Evolutionary conservation across 768 basidiomycete species (phyloP).

Genomic region (Leccinellum luteum): DNA sequence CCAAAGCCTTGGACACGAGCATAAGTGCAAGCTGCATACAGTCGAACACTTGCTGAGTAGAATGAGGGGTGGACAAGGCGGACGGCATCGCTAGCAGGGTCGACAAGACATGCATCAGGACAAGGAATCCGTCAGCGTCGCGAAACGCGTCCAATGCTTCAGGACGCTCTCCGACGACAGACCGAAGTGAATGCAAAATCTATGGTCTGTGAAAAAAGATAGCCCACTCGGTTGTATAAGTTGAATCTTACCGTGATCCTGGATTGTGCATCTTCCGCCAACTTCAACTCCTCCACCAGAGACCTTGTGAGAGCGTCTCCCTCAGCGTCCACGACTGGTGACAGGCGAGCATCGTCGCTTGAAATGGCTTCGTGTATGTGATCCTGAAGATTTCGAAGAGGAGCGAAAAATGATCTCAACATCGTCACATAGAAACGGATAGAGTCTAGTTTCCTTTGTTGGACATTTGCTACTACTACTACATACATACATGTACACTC

Average conservation of each 20-base stretch:
- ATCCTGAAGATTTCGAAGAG: slow-evolving; percentile 56
- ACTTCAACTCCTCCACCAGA: slow-evolving; percentile 67
- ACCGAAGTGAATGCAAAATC: slow-evolving; percentile 65
- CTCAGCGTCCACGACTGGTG: neutral
- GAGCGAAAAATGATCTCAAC: slow-evolving; percentile 59
- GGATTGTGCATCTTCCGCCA: slow-evolving; percentile 43
- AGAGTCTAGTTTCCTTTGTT: neutral
- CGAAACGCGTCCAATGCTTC: slow-evolving; percentile 74
- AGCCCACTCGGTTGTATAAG: neutral
- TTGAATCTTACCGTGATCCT: slow-evolving; percentile 49
- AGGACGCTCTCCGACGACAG: slow-evolving; percentile 63
- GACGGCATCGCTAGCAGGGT: slow-evolving; percentile 40
- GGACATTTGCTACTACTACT: neutral
- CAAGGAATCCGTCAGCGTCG: slow-evolving; percentile 78
- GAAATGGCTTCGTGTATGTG: slow-evolving; percentile 27
- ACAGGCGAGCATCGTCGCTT: slow-evolving; percentile 26
- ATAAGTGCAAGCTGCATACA: slow-evolving; percentile 60
- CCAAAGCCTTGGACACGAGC: slow-evolving; percentile 63
- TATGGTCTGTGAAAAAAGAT: slow-evolving; percentile 21
- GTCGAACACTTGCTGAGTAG: slow-evolving; percentile 45
- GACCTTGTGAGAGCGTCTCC: slow-evolving; percentile 35
- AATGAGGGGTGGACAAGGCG: slow-evolving; percentile 28
- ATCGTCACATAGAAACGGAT: slow-evolving; percentile 33
- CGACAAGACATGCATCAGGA: slow-evolving; percentile 70
- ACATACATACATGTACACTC: neutral